A percentile compares a stretch with the other conserved stretches of the same genome.
Evolutionary conservation across 139 green algal species (phyloP).

Genomic region (Bryopsis sp.): DNA sequence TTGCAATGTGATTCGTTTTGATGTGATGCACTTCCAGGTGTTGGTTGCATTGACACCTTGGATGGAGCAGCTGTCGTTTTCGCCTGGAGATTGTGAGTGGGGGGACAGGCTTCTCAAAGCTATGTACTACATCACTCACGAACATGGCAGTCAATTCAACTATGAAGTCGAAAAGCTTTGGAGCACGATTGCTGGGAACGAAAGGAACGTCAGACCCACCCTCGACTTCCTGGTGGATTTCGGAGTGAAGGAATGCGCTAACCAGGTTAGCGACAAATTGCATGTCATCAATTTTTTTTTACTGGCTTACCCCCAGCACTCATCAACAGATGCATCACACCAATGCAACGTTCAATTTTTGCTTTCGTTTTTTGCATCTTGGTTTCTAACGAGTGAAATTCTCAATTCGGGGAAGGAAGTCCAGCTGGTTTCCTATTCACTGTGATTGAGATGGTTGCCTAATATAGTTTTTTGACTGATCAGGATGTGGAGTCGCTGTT

Average conservation of each 20-base stretch:
- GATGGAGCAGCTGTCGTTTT: slow-evolving; percentile 77
- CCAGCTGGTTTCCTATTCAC: no score
- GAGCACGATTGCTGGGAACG: slow-evolving; percentile 61
- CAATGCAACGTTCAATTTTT: no score
- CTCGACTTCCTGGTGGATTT: slow-evolving; percentile 74
- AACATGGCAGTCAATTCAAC: slow-evolving; percentile 46
- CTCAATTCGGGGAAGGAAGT: no score
- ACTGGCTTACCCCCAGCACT: no score
- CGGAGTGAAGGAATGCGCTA: slow-evolving; percentile 36
- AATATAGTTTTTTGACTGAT: no score
- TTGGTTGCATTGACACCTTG: slow-evolving; percentile 77
- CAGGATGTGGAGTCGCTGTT: slow-evolving; percentile 32
- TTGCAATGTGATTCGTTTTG: neutral
- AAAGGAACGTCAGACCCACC: slow-evolving; percentile 73
- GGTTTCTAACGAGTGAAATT: no score
- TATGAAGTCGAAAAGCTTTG: slow-evolving; percentile 72
- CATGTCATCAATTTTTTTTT: neutral
- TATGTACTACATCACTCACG: slow-evolving; percentile 72
- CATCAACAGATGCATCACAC: neutral
- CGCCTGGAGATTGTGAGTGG: slow-evolving; percentile 59
- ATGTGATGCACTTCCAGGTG: slow-evolving; percentile 18
- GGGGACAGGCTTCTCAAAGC: slow-evolving; percentile 69
- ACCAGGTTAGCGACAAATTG: neutral
- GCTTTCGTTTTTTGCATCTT: no score
- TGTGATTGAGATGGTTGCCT: no score